Evolutionary conservation across 345 rosid species (phyloP), one percentile per base, ranked within the genome.

Genomic region (Lepidium africanum): DNA sequence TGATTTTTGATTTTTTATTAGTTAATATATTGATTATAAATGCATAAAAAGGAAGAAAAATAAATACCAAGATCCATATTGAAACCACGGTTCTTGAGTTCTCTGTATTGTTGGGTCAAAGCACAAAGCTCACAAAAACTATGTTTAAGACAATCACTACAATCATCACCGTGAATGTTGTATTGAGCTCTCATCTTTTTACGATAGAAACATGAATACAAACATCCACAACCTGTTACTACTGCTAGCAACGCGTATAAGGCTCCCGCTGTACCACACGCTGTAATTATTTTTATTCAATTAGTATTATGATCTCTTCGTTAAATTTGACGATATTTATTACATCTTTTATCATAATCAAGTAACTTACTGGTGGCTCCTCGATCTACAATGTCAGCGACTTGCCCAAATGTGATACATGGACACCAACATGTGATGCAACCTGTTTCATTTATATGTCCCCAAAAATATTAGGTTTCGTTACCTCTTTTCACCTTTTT

Each of bases 41-140:
- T 2, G 13, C 7, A 2, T 15, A 12, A 14, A 10, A 25, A 16
- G 9, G 5, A 3, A 14, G 6, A 5, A 10, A 23, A 14, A 5
- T 10, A 19, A 3, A 37, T 73, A 76, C 82, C 82, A 19, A 80
- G 73, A 11, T 42, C 71, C 3, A 75, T 77, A 57, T 77, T 70
- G 37, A 80, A 74, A 45, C 87, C 81, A 0, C 80, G 84, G 71
- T 54, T 71, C 40, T 53, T 52, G 75, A 86, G 85, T 66, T 86
- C 87, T 0, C 86, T 70, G 63, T 78, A 79, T 60, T 72, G 80
- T 76, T 77, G 86, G 30, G 84, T 76, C 5, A 83, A 78, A 62
- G 85, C 82, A 46, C 83, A 81, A 0, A 66, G 72, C 62, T 81
- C 83, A 25, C 81, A 80, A 11, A 73, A 45, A 49, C 39, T 51